Conservation (phyloP, 2,329 filamentous ascomycete species). For the Teratosphaeria zuluensis region DNA sequence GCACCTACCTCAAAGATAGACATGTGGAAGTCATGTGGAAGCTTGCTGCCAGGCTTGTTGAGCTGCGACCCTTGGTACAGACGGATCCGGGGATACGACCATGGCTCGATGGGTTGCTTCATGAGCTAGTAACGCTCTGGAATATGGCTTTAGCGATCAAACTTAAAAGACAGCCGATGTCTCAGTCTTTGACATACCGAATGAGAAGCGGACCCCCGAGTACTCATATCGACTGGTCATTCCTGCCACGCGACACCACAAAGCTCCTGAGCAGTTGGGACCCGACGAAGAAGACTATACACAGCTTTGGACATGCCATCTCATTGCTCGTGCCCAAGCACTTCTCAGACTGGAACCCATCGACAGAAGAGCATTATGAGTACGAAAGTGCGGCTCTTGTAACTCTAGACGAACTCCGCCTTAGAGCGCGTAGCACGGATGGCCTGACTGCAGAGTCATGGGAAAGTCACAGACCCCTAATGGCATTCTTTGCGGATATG, state of each 20-base stretch:
- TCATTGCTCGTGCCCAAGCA: neutral
- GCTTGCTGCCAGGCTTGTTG: neutral
- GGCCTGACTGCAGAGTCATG: neutral
- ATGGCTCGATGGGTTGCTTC: neutral
- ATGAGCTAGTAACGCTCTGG: slow-evolving; percentile 7
- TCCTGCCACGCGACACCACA: slow-evolving; percentile 3
- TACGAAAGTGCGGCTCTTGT: neutral
- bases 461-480: neutral
- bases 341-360: neutral
- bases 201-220: neutral
- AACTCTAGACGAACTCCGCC: neutral
- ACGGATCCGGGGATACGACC: neutral
- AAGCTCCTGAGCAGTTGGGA: neutral
- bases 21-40: neutral
- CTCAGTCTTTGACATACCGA: neutral
- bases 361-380: neutral
- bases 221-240: slow-evolving; percentile 5
- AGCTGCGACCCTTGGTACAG: neutral
- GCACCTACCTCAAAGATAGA: neutral
- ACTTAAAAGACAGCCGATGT: neutral
- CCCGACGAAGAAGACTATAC: neutral
- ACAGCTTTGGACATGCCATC: neutral
- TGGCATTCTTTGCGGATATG: neutral
- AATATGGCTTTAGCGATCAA: slow-evolving; percentile 4
- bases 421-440: neutral